phyloP scores from a whole-genome alignment of 1,284 basidiomycete genomes.

The Blastosporella zonata region DNA sequence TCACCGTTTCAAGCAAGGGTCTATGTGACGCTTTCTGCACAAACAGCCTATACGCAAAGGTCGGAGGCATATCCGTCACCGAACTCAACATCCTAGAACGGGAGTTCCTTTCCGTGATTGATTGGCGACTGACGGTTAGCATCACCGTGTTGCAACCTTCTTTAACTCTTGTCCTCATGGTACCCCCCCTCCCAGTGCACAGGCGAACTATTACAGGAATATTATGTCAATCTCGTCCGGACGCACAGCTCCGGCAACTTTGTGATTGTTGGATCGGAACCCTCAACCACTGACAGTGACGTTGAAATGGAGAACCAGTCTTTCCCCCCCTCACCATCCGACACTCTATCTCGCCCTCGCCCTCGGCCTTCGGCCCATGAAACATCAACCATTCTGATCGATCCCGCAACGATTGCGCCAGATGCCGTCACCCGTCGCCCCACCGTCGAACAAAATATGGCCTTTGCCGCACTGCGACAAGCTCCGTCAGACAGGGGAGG shows the following conservation, averaged over 20 bases:
- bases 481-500: constrained; percentile 15
- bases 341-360: constrained; percentile 23
- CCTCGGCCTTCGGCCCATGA: constrained; percentile 31
- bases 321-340: constrained; percentile 49
- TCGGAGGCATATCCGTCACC: constrained; percentile 85
- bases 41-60: constrained; percentile 89
- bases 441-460: constrained; percentile 79
- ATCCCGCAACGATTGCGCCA: constrained; percentile 46
- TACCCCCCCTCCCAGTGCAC: constrained; percentile 56
- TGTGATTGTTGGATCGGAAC: constrained; percentile 45
- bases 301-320: constrained; percentile 55
- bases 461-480: constrained; percentile 64
- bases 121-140: constrained; percentile 91
- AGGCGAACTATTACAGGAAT: constrained; percentile 76
- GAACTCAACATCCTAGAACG: constrained; percentile 92
- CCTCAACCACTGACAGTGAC: constrained; percentile 52
- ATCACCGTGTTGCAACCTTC: constrained; percentile 1
- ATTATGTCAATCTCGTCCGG: constrained; percentile 80
- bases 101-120: constrained; percentile 86
- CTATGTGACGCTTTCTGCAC: constrained; percentile 93
- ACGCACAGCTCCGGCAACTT: constrained; percentile 66
- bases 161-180: constrained; percentile 26
- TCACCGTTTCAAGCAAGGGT: constrained; percentile 86
- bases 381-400: constrained; percentile 52
- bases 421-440: constrained; percentile 47